Evolutionary conservation across 2,329 filamentous ascomycete genomes (phyloP).

Genomic region (Orbilia ellipsospora): DNA sequence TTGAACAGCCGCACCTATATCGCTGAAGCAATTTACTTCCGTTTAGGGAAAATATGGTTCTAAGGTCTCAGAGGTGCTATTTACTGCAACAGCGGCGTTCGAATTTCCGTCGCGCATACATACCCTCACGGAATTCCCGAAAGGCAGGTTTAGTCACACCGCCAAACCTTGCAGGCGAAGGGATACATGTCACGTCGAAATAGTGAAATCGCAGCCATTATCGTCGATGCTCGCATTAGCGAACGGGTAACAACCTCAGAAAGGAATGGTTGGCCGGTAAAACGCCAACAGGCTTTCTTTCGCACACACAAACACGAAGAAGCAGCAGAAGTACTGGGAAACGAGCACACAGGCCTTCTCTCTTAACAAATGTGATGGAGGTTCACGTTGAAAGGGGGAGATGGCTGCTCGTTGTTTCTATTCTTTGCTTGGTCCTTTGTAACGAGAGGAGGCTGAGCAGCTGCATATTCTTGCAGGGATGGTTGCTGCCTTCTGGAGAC

Average conservation of each 20-base stretch:
- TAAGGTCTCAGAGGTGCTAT: constrained; percentile 9
- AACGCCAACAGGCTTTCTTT: constrained; percentile 4
- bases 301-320: constrained; percentile 25
- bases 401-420: constrained; percentile 50
- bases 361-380: too few relatives aligned
- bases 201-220: constrained; percentile 3
- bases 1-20: constrained; percentile 32
- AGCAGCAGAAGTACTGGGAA: not conserved
- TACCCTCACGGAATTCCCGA: constrained; percentile 35
- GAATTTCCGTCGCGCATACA: constrained; percentile 39
- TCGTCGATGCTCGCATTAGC: constrained; percentile 36
- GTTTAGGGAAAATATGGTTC: constrained; percentile 14
- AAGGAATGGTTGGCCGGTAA: constrained; percentile 39
- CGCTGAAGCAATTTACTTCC: constrained; percentile 19
- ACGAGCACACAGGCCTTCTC: not conserved
- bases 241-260: constrained; percentile 53
- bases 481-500: constrained; percentile 53
- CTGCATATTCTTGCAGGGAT: constrained; percentile 52
- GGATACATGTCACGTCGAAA: constrained; percentile 16
- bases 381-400: constrained; percentile 14
- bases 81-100: constrained; percentile 43
- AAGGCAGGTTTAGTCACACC: constrained; percentile 17
- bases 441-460: constrained; percentile 53
- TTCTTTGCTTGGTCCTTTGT: constrained; percentile 42
- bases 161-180: constrained; percentile 25